These are phyloP conservation scores for Rhizoctonia solani DNA, from an alignment of 1,284 basidiomycete species.

Conservation along the genomic window DNA sequence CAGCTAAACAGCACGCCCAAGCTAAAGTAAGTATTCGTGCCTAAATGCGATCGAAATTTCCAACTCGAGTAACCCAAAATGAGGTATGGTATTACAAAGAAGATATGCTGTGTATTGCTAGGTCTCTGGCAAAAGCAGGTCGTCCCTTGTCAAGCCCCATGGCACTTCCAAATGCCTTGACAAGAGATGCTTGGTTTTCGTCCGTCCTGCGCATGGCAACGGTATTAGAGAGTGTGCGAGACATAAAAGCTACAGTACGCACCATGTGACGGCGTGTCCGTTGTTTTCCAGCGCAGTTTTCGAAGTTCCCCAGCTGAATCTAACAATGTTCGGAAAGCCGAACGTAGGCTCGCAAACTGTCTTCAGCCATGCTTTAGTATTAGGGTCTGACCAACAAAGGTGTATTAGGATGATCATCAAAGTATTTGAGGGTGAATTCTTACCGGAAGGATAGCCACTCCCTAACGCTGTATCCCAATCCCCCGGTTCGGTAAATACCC, in stretches of 20 bases:
- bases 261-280: slow-evolving; percentile 77
- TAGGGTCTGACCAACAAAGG: slow-evolving; percentile 67
- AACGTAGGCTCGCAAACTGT: slow-evolving; percentile 84
- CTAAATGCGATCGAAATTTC: too few species aligned
- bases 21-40: too few species aligned
- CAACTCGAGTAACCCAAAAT: too few species aligned
- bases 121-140: slow-evolving; percentile 67
- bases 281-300: slow-evolving; percentile 82
- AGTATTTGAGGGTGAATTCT: slow-evolving; percentile 29
- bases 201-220: slow-evolving; percentile 61
- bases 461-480: slow-evolving; percentile 58
- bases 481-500: slow-evolving; percentile 71
- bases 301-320: slow-evolving; percentile 96
- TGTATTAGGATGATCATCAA: slow-evolving; percentile 4
- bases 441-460: slow-evolving; percentile 89
- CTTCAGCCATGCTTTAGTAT: slow-evolving; percentile 86
- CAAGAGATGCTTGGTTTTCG: slow-evolving; percentile 74
- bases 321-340: slow-evolving; percentile 86
- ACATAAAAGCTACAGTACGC: too few species aligned
- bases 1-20: too few species aligned
- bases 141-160: slow-evolving; percentile 72
- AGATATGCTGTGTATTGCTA: slow-evolving; percentile 69
- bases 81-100: slow-evolving; percentile 44
- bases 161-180: slow-evolving; percentile 70
- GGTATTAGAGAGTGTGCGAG: neutral